Conservation (phyloP, 495 filamentous ascomycete genomes). For the Sphaerosporella brunnea region DNA sequence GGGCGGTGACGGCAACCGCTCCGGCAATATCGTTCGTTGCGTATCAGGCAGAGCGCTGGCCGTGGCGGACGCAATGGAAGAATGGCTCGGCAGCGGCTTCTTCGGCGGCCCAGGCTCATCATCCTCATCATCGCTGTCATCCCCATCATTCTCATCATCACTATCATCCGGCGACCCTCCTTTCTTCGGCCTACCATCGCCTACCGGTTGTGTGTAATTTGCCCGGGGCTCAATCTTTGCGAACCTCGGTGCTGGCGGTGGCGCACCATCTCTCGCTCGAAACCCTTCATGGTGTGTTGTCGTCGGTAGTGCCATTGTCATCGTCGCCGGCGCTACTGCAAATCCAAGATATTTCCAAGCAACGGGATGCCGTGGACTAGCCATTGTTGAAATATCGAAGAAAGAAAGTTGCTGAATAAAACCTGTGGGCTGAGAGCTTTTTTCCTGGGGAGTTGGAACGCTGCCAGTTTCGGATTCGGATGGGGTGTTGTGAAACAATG, state of each 20-base stretch:
- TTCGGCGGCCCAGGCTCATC: too few species aligned
- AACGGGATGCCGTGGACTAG: not conserved
- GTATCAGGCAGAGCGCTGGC: not conserved
- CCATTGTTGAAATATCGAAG: not conserved
- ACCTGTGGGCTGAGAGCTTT: too few species aligned
- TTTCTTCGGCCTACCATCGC: not conserved
- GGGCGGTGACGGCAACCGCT: not conserved
- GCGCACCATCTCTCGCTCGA: conserved; percentile 1
- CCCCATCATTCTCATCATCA: not conserved
- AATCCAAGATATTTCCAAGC: conserved; percentile 5
- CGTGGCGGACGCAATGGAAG: not conserved
- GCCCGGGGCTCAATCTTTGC: not conserved
- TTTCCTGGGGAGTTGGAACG: not conserved
- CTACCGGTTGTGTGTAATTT: not conserved
- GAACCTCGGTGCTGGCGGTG: too few species aligned
- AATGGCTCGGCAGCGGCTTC: not conserved
- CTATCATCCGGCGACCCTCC: not conserved
- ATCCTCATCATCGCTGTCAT: not conserved
- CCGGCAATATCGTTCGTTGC: not conserved
- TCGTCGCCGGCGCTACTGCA: conserved; percentile 5
- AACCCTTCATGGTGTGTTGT: not conserved
- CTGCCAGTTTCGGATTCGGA: not conserved
- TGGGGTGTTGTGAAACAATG: not conserved
- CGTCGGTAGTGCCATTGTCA: not conserved
- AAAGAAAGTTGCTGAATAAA: not conserved